These are phyloP conservation scores for Fagopyrum tataricum DNA, from an alignment of 148 eudicot species.

Conservation along the genomic window DNA sequence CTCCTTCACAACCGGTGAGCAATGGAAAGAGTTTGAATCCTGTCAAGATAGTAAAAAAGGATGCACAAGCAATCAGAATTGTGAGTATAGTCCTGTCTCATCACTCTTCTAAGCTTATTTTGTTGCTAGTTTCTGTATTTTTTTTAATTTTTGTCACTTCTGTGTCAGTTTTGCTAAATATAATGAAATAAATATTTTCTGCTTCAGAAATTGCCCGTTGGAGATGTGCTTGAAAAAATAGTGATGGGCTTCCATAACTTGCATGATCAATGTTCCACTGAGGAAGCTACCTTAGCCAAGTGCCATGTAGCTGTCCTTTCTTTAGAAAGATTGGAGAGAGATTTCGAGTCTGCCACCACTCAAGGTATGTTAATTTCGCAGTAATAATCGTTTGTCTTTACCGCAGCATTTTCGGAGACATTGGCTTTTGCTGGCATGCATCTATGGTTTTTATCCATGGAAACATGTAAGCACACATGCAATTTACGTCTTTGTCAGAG, in stretches of 20 bases:
- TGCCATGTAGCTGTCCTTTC: conserved; percentile 40
- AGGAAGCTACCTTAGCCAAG: conserved; percentile 54
- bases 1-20: conserved; percentile 38
- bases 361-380: conserved; percentile 43
- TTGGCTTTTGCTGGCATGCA: neutral
- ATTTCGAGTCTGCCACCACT: conserved; percentile 31
- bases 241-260: conserved; percentile 65
- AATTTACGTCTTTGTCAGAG: too few relatives aligned
- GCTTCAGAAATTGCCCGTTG: conserved; percentile 78
- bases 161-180: neutral
- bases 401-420: neutral
- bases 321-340: conserved; percentile 51
- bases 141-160: neutral
- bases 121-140: neutral
- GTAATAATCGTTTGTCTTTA: neutral
- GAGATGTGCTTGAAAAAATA: conserved; percentile 74
- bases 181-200: neutral
- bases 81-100: conserved; percentile 36
- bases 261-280: conserved; percentile 56
- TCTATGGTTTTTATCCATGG: neutral
- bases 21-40: conserved; percentile 62
- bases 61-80: conserved; percentile 71
- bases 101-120: neutral
- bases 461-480: too few relatives aligned
- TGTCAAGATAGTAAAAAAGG: conserved; percentile 80